Evolutionary conservation across 768 basidiomycete genomes (phyloP).

Genomic region (Boletus pseudopeckii): DNA sequence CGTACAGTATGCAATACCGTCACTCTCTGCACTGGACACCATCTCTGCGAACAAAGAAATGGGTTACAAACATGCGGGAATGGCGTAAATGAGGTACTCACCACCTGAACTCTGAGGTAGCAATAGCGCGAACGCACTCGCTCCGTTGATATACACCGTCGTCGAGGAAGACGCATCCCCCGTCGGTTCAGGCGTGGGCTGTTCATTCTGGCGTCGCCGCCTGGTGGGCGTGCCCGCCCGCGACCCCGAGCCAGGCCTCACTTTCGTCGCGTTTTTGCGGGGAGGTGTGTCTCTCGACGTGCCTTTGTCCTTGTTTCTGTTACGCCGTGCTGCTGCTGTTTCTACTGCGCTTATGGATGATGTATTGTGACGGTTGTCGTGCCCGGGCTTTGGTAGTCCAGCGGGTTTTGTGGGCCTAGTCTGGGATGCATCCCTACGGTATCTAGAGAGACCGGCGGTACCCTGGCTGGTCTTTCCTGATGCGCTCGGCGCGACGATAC

Average conservation of each 20-base stretch:
- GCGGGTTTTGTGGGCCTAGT: background rate
- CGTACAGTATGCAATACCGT: slow-evolving; percentile 37
- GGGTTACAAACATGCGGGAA: background rate
- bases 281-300: background rate
- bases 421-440: background rate
- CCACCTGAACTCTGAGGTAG: slow-evolving; percentile 33
- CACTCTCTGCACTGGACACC: slow-evolving; percentile 39
- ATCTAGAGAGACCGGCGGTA: slow-evolving; percentile 1
- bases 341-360: background rate
- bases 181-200: slow-evolving; percentile 41
- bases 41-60: slow-evolving; percentile 25
- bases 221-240: slow-evolving; percentile 15
- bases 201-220: slow-evolving; percentile 20
- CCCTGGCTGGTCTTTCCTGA: background rate
- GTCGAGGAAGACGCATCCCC: slow-evolving; percentile 31
- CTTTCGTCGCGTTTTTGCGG: background rate
- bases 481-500: background rate
- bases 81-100: slow-evolving; percentile 7
- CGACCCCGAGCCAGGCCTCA: background rate
- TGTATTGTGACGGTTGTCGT: background rate
- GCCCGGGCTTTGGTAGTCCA: background rate
- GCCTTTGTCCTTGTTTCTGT: background rate
- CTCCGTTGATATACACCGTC: slow-evolving; percentile 34
- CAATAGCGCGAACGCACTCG: slow-evolving; percentile 34
- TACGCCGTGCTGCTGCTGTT: background rate